Base-by-base conservation (phyloP, 176 grass and related monocot species). In the Olyra latifolia region DNA sequence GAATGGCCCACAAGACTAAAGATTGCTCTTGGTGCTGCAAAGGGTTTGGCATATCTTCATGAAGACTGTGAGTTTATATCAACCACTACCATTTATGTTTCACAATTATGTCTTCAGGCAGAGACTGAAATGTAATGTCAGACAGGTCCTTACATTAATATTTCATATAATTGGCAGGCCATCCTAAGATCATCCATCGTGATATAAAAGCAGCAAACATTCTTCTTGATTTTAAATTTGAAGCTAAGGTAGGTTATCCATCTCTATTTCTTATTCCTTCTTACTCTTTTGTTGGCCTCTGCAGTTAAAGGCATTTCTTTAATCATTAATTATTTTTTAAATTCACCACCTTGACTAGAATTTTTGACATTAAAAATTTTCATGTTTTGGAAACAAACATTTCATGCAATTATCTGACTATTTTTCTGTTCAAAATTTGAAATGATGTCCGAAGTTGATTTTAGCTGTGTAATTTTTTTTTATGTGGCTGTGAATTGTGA, bases 141-240 rank as follows among this genome's bases (percentile, higher is more conserved):
- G 54, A 38, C 8, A 76, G 7, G 10, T 44, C 29, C 56, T 69
- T 59, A 30, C 6, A 29, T 35, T 72, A 28, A 77, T 67, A 38
- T 71, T 35, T 69, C 40, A 73, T 71, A 81, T 44, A 84, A 52
- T 62, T 85, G 20, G 52, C 72, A 95, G 93, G 93, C 64, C 87
- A 95, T 80, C 93, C 90, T 17, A 90, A 91, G 78, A 92, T 95
- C 72, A 90, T 95, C 55, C 93, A 95, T 47, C 89, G 93, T 74
- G 93, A 92, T 79, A 90, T 96, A 59, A 96, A 96, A 74, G 56
- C 71, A 52, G 22, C 90, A 79, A 96, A 96, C 77, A 96, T 96
- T 90, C 87, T 96, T 76, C 75, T 96, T 74, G 90, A 96, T 68
- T 87, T 90, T 54, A 76, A 92, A 40, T 96, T 89, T 79, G 87